Conservation (phyloP, 2,329 filamentous ascomycete species). For the Gnomoniopsis smithogilvyi region DNA sequence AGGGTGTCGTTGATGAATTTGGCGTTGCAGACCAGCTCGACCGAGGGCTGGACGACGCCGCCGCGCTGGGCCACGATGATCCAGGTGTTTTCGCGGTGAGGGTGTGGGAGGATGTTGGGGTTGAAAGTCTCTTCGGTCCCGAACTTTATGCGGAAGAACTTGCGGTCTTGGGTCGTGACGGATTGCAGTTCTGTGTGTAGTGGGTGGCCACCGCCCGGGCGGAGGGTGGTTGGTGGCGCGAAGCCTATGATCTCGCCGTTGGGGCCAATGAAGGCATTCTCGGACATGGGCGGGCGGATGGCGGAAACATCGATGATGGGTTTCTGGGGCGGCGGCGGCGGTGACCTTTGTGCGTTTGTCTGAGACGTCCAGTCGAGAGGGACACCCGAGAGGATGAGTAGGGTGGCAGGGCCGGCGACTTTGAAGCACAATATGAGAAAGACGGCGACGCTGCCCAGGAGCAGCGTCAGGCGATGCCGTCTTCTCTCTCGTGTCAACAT, state of each 20-base stretch:
- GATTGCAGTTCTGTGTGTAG: conserved; percentile 42
- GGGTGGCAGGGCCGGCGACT: conserved; percentile 2
- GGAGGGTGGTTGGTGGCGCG: background rate
- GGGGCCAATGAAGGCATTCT: background rate
- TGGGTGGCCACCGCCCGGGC: conserved; percentile 5
- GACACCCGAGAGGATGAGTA: background rate
- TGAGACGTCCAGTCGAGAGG: background rate
- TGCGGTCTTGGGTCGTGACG: conserved; percentile 38
- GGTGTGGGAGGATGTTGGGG: conserved; percentile 57
- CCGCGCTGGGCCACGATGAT: conserved; percentile 46
- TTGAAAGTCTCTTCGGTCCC: conserved; percentile 41
- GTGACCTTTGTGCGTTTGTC: background rate
- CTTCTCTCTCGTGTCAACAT: background rate
- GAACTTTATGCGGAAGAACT: conserved; percentile 50
- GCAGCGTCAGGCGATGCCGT: background rate
- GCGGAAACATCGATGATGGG: background rate
- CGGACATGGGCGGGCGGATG: background rate
- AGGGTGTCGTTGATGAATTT: conserved; percentile 39
- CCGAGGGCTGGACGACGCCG: conserved; percentile 25
- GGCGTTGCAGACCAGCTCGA: conserved; percentile 49
- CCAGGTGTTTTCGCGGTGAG: conserved; percentile 42
- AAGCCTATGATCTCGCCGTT: conserved; percentile 8
- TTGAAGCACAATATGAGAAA: conserved; percentile 7
- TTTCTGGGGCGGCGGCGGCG: background rate
- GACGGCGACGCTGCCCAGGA: conserved; percentile 1